phyloP scores from a whole-genome alignment of 192 early-diverging fungal species.

The Podila verticillata region DNA sequence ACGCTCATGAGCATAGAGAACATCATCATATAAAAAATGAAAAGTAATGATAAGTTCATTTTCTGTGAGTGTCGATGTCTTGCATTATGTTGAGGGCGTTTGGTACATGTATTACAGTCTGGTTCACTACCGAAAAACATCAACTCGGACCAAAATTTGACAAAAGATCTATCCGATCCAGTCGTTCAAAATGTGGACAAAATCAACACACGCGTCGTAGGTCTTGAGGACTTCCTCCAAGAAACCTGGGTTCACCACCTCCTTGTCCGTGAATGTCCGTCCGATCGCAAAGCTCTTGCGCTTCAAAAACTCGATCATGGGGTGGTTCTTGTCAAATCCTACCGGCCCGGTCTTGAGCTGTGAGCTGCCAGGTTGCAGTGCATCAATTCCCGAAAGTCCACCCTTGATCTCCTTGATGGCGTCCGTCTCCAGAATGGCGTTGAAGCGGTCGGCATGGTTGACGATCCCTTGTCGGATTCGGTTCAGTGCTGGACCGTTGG shows the following conservation, averaged over 20 bases:
- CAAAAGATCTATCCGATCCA: constrained; percentile 49
- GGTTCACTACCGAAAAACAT: not conserved
- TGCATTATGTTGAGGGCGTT: not conserved
- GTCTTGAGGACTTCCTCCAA: constrained; percentile 56
- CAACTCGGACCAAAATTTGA: not conserved
- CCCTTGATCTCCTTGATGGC: constrained; percentile 52
- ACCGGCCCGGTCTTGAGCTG: constrained; percentile 66
- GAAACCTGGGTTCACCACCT: constrained; percentile 63
- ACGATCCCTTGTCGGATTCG: constrained; percentile 56
- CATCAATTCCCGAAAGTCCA: constrained; percentile 45
- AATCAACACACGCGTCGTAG: constrained; percentile 58
- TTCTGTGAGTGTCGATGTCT: not conserved
- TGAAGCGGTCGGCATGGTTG: constrained; percentile 48
- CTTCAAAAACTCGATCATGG: constrained; percentile 62
- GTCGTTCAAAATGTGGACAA: constrained; percentile 64
- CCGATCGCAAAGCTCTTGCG: constrained; percentile 62
- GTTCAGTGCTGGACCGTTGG: constrained; percentile 30
- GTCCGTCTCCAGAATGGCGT: constrained; percentile 50
- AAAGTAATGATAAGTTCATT: not conserved
- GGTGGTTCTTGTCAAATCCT: constrained; percentile 62
- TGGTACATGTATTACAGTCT: not conserved
- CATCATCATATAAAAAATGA: no score
- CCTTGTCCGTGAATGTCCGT: constrained; percentile 55
- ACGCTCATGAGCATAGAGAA: no score
- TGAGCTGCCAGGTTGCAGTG: constrained; percentile 34